Percentiles rank a stretch among this genome's conserved stretches.
Conservation (phyloP, 495 filamentous ascomycete species). For the Pseudomonodictys pantanalensis region DNA sequence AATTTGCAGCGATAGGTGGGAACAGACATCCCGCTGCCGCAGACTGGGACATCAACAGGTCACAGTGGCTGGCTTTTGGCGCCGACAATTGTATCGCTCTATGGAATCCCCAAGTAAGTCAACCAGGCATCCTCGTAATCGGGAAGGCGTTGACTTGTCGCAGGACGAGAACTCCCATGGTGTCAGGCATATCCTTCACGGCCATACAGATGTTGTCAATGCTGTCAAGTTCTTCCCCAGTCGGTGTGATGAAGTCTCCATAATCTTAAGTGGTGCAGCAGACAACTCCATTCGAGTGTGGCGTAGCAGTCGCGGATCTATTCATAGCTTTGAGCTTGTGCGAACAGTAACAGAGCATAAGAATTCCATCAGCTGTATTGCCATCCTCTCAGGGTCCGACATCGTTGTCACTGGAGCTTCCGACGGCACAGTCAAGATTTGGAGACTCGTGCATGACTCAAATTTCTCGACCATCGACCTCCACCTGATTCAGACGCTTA, state of each 20-base stretch:
- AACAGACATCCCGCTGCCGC: slow-evolving; percentile 87
- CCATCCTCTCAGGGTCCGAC: slow-evolving; percentile 50
- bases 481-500: slow-evolving; percentile 65
- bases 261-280: slow-evolving; percentile 76
- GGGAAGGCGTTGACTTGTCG: background rate
- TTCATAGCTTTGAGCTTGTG: slow-evolving; percentile 43
- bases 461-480: slow-evolving; percentile 39
- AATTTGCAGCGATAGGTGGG: slow-evolving; percentile 80
- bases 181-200: slow-evolving; percentile 66
- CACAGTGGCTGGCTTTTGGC: slow-evolving; percentile 79
- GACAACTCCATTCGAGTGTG: slow-evolving; percentile 79
- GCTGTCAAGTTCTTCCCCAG: slow-evolving; percentile 73
- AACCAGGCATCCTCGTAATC: background rate
- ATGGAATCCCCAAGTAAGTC: slow-evolving; percentile 77
- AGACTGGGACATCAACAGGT: slow-evolving; percentile 71
- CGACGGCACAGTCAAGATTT: slow-evolving; percentile 79
- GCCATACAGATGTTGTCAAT: slow-evolving; percentile 79
- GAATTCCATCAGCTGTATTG: slow-evolving; percentile 76
- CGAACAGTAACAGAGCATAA: slow-evolving; percentile 61
- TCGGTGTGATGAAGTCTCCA: slow-evolving; percentile 45
- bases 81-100: slow-evolving; percentile 83
- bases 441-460: slow-evolving; percentile 54
- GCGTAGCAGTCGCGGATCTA: slow-evolving; percentile 39
- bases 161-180: slow-evolving; percentile 56
- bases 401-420: slow-evolving; percentile 72